These are phyloP conservation scores for Aphanomyces astaci DNA, from an alignment of 352 stramenopile genomes.

Conservation along the genomic window DNA sequence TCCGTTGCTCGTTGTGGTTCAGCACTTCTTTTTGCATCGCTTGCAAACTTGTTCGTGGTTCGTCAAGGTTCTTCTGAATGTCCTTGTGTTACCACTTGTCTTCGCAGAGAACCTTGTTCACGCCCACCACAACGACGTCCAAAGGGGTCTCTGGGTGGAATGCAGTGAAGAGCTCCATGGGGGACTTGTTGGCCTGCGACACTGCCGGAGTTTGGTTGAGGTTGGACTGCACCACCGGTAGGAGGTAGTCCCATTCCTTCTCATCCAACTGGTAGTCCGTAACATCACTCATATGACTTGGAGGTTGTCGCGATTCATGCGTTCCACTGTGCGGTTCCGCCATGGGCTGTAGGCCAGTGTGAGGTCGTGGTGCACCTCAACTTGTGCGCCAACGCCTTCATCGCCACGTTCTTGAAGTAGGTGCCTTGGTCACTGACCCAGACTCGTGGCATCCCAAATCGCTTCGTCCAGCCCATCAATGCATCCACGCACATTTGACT, in stretches of 20 bases:
- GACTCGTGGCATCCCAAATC: slow-evolving; percentile 27
- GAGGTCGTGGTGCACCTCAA: slow-evolving; percentile 26
- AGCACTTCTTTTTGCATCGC: slow-evolving; percentile 20
- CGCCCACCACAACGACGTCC: no score
- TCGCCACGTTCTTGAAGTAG: no score
- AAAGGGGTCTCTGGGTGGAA: background rate
- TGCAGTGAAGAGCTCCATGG: slow-evolving; percentile 28
- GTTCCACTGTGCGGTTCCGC: slow-evolving; percentile 29
- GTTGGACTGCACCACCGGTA: no score
- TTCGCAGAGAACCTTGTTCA: background rate
- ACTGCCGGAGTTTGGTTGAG: slow-evolving; percentile 29
- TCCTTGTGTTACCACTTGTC: background rate
- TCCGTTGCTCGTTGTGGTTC: slow-evolving; percentile 17
- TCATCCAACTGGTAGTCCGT: slow-evolving; percentile 19
- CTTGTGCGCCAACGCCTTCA: slow-evolving; percentile 12
- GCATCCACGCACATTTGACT: slow-evolving; percentile 15
- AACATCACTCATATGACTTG: slow-evolving; percentile 24
- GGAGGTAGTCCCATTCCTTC: slow-evolving; percentile 25
- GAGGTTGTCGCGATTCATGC: no score
- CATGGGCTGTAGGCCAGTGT: slow-evolving; percentile 30
- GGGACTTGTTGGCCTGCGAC: slow-evolving; percentile 21
- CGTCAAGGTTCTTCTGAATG: background rate
- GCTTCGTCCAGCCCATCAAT: slow-evolving; percentile 26
- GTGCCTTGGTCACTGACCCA: no score
- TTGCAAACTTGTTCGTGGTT: background rate